phyloP scores from a whole-genome alignment of 1,139 yeast genomes.

The Saccharomyces pastorianus region DNA sequence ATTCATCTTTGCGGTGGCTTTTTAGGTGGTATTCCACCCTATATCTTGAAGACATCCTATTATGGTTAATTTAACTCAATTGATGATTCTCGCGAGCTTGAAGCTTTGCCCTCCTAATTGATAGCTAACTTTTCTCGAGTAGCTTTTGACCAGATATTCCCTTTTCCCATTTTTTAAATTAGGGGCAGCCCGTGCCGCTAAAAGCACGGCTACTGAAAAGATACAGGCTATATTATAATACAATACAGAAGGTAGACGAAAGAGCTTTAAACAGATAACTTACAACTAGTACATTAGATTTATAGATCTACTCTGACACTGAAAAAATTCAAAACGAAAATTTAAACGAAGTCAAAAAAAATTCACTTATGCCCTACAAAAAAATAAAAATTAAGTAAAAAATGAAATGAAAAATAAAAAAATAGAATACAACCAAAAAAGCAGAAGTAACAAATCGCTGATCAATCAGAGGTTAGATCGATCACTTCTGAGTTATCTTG shows the following conservation, averaged over 20 bases:
- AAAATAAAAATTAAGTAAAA: not conserved
- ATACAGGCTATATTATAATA: not conserved
- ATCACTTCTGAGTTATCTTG: conserved; percentile 1
- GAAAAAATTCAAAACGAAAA: not conserved
- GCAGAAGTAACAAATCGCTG: not conserved
- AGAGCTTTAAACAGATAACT: no score
- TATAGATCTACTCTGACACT: no score
- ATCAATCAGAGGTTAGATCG: conserved; percentile 3
- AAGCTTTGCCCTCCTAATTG: not conserved
- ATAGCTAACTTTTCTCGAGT: not conserved
- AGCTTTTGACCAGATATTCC: not conserved
- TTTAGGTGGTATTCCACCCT: conserved; percentile 43
- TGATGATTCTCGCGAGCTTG: not conserved
- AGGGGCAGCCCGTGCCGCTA: not conserved
- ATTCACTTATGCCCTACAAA: not conserved
- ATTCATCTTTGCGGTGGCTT: conserved; percentile 83
- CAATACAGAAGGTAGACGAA: not conserved
- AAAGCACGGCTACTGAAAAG: not conserved
- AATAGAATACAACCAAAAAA: not conserved
- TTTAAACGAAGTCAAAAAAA: no score
- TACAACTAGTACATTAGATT: no score
- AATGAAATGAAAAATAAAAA: not conserved
- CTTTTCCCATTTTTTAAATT: not conserved
- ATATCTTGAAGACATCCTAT: conserved; percentile 27
- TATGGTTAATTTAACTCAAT: not conserved